Conservation (phyloP, 2,329 filamentous ascomycete genomes). For the Rosellinia necatrix region DNA sequence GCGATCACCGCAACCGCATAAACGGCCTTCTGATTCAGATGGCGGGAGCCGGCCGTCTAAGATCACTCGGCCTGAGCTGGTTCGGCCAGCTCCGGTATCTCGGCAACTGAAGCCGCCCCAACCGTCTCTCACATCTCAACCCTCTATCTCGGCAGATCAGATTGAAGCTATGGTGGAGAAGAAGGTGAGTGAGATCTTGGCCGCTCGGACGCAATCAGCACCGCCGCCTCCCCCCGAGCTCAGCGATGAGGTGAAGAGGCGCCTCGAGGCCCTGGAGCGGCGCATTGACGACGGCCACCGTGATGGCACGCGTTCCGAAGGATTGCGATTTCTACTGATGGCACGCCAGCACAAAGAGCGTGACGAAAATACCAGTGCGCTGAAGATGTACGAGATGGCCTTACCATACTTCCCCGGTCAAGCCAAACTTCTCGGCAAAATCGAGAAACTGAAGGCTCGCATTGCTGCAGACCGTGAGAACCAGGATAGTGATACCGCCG, state of each 20-base stretch:
- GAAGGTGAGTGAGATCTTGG: conserved; percentile 87
- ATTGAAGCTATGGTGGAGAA: conserved; percentile 93
- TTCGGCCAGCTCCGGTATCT: conserved; percentile 27
- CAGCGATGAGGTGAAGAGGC: conserved; percentile 77
- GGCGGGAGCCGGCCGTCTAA: conserved; percentile 39
- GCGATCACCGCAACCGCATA: conserved; percentile 40
- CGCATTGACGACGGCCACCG: conserved; percentile 73
- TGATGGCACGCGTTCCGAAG: conserved; percentile 79
- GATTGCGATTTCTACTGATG: conserved; percentile 84
- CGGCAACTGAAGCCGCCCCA: conserved; percentile 27
- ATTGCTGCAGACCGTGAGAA: conserved; percentile 45
- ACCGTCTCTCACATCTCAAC: conserved; percentile 27
- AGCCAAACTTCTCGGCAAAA: conserved; percentile 74
- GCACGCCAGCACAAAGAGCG: conserved; percentile 87
- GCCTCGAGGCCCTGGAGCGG: conserved; percentile 82
- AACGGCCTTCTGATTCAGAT: conserved; percentile 51
- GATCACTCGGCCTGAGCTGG: conserved; percentile 34
- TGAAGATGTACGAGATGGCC: conserved; percentile 86
- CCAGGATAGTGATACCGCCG: conserved; percentile 7
- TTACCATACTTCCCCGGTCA: conserved; percentile 86
- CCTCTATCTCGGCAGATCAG: conserved; percentile 66
- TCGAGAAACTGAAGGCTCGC: conserved; percentile 63
- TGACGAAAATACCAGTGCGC: conserved; percentile 76
- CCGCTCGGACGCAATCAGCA: conserved; percentile 68
- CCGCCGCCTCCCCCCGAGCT: conserved; percentile 55